Evolutionary conservation across 2,329 filamentous ascomycete genomes (phyloP).

Genomic region (Sporothrix phasma): DNA sequence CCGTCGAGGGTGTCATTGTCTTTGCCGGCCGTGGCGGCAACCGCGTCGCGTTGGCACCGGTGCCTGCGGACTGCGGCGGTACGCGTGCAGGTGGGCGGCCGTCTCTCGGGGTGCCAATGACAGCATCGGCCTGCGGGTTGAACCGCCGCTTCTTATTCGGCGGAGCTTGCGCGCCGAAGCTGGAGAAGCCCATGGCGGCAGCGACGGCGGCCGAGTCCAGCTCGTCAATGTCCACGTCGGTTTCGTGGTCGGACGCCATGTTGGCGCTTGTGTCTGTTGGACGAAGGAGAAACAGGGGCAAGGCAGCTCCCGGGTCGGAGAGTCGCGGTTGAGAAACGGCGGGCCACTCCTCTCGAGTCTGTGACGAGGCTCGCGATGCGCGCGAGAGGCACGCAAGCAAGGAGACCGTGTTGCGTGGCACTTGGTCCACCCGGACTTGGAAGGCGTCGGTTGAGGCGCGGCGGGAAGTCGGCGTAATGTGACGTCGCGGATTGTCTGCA

Average conservation of each 20-base stretch:
- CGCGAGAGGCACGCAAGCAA: neutral
- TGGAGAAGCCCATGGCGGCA: conserved; percentile 61
- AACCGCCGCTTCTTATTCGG: conserved; percentile 58
- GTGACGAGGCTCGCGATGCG: neutral
- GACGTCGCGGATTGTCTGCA: neutral
- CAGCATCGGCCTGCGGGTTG: conserved; percentile 45
- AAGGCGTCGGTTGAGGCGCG: neutral
- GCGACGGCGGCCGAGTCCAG: conserved; percentile 47
- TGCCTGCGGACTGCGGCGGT: neutral
- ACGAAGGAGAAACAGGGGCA: no score
- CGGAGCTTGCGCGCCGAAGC: conserved; percentile 49
- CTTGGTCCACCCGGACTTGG: neutral
- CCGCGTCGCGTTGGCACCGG: neutral
- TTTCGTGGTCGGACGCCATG: neutral
- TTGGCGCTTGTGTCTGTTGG: neutral
- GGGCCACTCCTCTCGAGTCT: neutral
- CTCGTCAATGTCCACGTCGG: conserved; percentile 19
- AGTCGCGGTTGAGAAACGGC: neutral
- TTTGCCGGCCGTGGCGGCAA: neutral
- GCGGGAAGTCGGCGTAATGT: neutral
- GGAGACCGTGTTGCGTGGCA: neutral
- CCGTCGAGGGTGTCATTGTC: conserved; percentile 5
- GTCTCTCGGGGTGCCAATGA: conserved; percentile 27
- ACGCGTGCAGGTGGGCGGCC: conserved; percentile 12
- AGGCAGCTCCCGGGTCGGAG: no score